Conservation (phyloP, 768 basidiomycete species). For the Suillus ampliporus region DNA sequence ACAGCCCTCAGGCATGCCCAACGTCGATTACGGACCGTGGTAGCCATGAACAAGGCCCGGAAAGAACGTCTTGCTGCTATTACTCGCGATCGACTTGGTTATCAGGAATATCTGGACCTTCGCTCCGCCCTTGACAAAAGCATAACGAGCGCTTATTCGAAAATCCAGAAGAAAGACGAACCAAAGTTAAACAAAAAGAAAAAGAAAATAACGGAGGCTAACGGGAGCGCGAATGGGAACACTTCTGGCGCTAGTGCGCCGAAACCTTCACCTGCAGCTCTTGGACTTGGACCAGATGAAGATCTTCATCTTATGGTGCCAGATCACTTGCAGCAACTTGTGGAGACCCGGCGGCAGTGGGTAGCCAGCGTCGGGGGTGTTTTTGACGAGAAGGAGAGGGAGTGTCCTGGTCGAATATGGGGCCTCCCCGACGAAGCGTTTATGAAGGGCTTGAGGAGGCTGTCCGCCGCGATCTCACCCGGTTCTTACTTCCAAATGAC, state of each 20-base stretch:
- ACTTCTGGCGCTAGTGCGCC: constrained; percentile 42
- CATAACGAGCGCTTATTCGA: constrained; percentile 74
- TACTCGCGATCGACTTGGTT: constrained; percentile 86
- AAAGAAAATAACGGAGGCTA: constrained; percentile 59
- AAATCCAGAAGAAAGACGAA: constrained; percentile 81
- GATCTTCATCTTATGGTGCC: constrained; percentile 65
- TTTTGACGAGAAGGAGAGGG: constrained; percentile 76
- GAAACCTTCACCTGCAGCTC: constrained; percentile 71
- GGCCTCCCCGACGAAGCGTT: constrained; percentile 80
- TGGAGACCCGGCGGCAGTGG: constrained; percentile 80
- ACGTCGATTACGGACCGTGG: constrained; percentile 74
- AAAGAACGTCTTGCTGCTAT: constrained; percentile 72
- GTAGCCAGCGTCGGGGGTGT: constrained; percentile 75
- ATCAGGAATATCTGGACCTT: constrained; percentile 87
- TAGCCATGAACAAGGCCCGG: constrained; percentile 84
- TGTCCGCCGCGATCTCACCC: constrained; percentile 45
- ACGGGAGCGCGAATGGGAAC: constrained; percentile 38
- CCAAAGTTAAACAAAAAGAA: constrained; percentile 77
- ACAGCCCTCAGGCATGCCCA: constrained; percentile 91
- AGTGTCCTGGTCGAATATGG: constrained; percentile 70
- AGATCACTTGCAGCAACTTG: constrained; percentile 71
- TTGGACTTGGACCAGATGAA: constrained; percentile 73
- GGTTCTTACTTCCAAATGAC: constrained; percentile 25
- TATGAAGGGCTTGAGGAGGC: constrained; percentile 79
- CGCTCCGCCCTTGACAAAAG: constrained; percentile 89